These are phyloP conservation scores for Phytopythium ostracodes DNA, from an alignment of 352 stramenopile genomes.

Conservation along the genomic window DNA sequence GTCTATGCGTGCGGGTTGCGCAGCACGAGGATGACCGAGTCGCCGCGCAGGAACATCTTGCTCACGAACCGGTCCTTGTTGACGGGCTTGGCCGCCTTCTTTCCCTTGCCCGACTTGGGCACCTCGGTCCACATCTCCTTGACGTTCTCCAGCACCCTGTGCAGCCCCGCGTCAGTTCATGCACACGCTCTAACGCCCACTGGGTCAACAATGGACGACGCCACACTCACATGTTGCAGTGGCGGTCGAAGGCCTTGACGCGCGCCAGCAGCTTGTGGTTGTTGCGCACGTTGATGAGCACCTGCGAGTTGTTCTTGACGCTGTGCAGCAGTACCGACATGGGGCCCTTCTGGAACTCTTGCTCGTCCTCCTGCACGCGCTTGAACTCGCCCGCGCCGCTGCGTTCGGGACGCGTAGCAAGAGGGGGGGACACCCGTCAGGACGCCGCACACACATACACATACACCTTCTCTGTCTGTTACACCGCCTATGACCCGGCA, in stretches of 20 bases:
- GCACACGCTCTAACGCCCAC: too few relatives aligned
- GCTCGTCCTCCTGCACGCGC: slow-evolving; percentile 85
- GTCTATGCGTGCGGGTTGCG: slow-evolving; percentile 93
- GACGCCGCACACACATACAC: not conserved
- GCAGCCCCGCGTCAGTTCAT: too few relatives aligned
- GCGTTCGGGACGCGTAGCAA: not conserved
- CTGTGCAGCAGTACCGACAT: slow-evolving; percentile 97
- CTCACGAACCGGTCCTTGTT: slow-evolving; percentile 99
- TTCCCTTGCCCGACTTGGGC: slow-evolving; percentile 96
- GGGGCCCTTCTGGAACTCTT: slow-evolving; percentile 96
- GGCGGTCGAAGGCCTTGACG: slow-evolving; percentile 99
- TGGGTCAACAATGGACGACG: too few relatives aligned
- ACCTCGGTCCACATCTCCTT: slow-evolving; percentile 99
- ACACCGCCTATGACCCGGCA: too few relatives aligned
- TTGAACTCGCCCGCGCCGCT: slow-evolving; percentile 64
- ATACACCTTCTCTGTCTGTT: not conserved
- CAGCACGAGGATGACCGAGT: slow-evolving; percentile 99
- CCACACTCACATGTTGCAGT: slow-evolving; percentile 99
- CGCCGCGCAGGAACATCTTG: slow-evolving; percentile 99
- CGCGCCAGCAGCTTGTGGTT: slow-evolving; percentile 99
- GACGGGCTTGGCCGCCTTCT: slow-evolving; percentile 94
- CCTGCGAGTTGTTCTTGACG: slow-evolving; percentile 97
- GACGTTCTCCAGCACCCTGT: slow-evolving; percentile 98
- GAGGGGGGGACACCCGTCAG: not conserved
- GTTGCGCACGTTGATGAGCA: slow-evolving; percentile 99